Evolutionary conservation across 352 stramenopile species (phyloP), one percentile per base, ranked within the genome.

Genomic region (Phytophthora citricola): DNA sequence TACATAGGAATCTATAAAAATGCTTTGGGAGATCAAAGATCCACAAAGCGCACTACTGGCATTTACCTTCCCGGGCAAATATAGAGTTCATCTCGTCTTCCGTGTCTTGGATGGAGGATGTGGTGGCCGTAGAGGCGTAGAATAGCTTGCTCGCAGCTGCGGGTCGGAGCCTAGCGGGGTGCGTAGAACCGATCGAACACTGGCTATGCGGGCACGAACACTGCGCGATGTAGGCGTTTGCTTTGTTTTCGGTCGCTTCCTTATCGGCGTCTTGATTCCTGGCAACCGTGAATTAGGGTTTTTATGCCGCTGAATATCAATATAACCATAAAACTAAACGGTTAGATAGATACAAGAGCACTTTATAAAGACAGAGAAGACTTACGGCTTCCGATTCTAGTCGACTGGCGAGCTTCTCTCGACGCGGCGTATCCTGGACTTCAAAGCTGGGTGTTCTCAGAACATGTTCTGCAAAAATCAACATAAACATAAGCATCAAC

Each of bases 101-200:
- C 62, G 53, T 11, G 44, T 51, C 36, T 60, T 71, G 20, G 66
- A 73, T 2, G 63, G 66, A 66, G 71, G 64, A 15, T 65, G 71
- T 2, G 76, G 63, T 22, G 71, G 66, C 3, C 66, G 65, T 43
- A 81, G 40, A n/a, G 84, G 86, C 5, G 86, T 92, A 20, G 85
- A 79, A 69, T 95, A 95, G 50, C 85, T 94, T 15, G 87, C 84
- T 44, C 85, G 75, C 43, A 95, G 74, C 48, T 94, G 83, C 3
- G 73, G 64, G 51, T 91, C 85, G 3, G 77, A 82, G 14, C 85
- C 81, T 46, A 91, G 73, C 4, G 84, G 73, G 5, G 80, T 89
- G 8, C 66, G 74, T 20, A 73, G 40, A 39, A 68, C 55, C 6
- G 82, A 90, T 12, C 81, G 71, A 32, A 81, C 44, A 62, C 74